Percentiles rank a stretch among this genome's conserved stretches.
These are phyloP conservation scores for Metarhizium robertsii DNA, from an alignment of 2,329 filamentous ascomycete species.

Conservation along the genomic window DNA sequence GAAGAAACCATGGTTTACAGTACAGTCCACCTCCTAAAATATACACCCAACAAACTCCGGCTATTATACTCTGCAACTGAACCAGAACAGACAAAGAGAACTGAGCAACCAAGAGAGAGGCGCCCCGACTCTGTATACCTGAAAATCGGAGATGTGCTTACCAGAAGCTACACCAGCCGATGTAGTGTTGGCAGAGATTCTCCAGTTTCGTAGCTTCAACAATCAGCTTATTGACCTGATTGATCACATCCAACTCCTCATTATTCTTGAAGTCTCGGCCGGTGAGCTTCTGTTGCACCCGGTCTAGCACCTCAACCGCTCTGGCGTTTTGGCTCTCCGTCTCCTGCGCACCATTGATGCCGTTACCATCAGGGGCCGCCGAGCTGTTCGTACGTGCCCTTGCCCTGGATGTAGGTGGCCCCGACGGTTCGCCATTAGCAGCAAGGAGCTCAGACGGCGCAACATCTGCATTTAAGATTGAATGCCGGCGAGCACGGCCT, in stretches of 20 bases:
- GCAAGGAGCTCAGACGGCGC: constrained; percentile 51
- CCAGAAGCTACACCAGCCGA: constrained; percentile 99
- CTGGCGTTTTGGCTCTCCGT: constrained; percentile 86
- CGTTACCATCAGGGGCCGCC: constrained; percentile 24
- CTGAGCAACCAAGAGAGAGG: neutral
- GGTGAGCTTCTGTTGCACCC: constrained; percentile 92
- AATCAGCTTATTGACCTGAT: constrained; percentile 90
- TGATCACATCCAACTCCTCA: constrained; percentile 75
- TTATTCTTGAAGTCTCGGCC: constrained; percentile 82
- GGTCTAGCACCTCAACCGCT: constrained; percentile 80
- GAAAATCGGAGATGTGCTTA: constrained; percentile 27
- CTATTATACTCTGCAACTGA: neutral
- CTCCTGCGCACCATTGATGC: constrained; percentile 33
- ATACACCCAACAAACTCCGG: constrained; percentile 2
- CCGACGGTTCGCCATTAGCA: constrained; percentile 33
- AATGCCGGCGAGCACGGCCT: constrained; percentile 52
- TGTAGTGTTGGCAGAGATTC: constrained; percentile 97
- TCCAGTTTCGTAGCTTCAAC: constrained; percentile 93
- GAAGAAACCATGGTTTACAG: neutral
- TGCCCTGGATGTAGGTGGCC: constrained; percentile 36
- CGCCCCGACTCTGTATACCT: neutral
- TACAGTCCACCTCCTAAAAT: neutral
- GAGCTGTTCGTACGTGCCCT: constrained; percentile 54
- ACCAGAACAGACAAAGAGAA: neutral
- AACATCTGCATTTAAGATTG: constrained; percentile 57